These are phyloP conservation scores for Tillandsia fasciculata DNA, from an alignment of 176 grass and related monocot genomes.

Conservation along the genomic window DNA sequence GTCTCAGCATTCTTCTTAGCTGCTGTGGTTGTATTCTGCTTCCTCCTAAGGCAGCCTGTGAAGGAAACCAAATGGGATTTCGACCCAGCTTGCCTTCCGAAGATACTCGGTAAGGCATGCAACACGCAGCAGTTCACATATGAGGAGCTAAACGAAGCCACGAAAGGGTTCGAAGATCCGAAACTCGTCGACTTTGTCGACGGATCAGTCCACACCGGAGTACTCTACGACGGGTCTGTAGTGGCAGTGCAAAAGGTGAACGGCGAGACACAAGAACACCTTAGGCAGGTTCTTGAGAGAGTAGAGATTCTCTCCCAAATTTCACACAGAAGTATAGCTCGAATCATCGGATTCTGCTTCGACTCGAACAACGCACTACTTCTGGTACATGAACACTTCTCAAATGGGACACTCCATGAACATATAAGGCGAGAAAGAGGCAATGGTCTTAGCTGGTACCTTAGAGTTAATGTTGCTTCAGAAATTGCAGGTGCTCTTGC, in stretches of 20 bases:
- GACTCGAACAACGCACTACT: conserved; percentile 48
- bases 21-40: conserved; percentile 44
- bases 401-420: conserved; percentile 67
- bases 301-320: conserved; percentile 59
- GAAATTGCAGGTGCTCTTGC: conserved; percentile 71
- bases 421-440: conserved; percentile 40
- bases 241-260: conserved; percentile 76
- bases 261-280: conserved; percentile 36
- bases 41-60: conserved; percentile 61
- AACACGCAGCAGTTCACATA: conserved; percentile 67
- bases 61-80: conserved; percentile 44
- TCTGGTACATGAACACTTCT: conserved; percentile 72
- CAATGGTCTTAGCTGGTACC: conserved; percentile 61
- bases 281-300: conserved; percentile 42
- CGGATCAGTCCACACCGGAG: conserved; percentile 45
- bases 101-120: conserved; percentile 55
- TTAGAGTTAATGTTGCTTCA: conserved; percentile 63
- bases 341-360: conserved; percentile 76
- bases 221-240: conserved; percentile 56
- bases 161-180: conserved; percentile 42
- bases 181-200: conserved; percentile 32
- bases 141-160: conserved; percentile 77
- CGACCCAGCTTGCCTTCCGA: conserved; percentile 72
- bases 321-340: conserved; percentile 57
- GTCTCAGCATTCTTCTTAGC: conserved; percentile 60